Evolutionary conservation across 164 flowering plant genomes (phyloP), one percentile per base, ranked within the genome.

Genomic region (Houttuynia cordata): DNA sequence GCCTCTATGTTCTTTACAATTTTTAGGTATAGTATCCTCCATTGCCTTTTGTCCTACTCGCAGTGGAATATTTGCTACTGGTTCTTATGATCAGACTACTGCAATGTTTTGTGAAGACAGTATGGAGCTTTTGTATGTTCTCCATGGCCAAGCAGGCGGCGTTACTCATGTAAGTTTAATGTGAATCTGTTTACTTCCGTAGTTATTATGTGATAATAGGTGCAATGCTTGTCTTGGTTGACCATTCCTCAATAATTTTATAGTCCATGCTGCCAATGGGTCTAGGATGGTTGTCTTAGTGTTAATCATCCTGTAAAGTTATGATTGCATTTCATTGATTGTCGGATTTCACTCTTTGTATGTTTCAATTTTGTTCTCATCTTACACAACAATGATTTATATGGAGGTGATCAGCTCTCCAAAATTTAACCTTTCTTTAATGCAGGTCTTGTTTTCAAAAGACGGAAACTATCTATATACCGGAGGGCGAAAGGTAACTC

Each of bases 91-190:
- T 77, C 88, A 82, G 72, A 86, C 92, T 37, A 79, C 91, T 49
- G 99, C 88, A 58, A 77, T 93, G 60, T 88, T 82, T 67, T 71
- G 77, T 41, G 99, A 93, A 69, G 95, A 86, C 64, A 90, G 81
- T 73, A 86, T 88, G 97, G 99, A 93, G 67, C 84, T 80, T 52
- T 71, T 93, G 60, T 90, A 90, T 62, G 70, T 93, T 58, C 74
- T 93, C 61, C 94, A 93, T 79, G 98, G 99, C 59, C 99, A 93
- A 76, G 85, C 83, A 78, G 99, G 97, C 72, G 99, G 99, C 59
- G 72, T 90, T 61, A 93, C 97, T 21, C 97, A 90, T 56, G 66
- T 63, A 30, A 56, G 60, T 45, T 14, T 17, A 39, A 24, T 45
- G 49, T 45, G 49, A 3, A 12, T 17, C 17, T 12, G 49, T 12